Percentiles rank a stretch among this genome's conserved stretches.
These are phyloP conservation scores for Leucocoprinus birnbaumii DNA, from an alignment of 768 basidiomycete genomes.

Conservation along the genomic window DNA sequence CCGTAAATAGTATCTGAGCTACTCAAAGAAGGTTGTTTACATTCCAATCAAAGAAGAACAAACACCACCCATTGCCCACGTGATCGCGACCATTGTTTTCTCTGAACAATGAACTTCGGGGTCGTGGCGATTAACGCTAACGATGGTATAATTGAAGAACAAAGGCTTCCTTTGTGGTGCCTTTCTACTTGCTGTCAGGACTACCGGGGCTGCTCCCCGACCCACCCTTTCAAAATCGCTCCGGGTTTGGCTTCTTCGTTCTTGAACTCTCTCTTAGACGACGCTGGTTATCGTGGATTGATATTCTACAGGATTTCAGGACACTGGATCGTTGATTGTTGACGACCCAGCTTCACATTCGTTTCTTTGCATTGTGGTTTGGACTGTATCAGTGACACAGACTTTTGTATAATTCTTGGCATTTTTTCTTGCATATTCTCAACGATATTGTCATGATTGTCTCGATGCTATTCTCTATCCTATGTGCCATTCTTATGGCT, in stretches of 20 bases:
- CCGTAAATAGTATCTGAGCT: not conserved
- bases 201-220: not conserved
- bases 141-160: not conserved
- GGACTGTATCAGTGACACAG: not conserved
- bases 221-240: not conserved
- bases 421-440: not conserved
- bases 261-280: not conserved
- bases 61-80: not conserved
- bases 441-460: conserved; percentile 26
- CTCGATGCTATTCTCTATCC: conserved; percentile 28
- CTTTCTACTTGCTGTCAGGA: not conserved
- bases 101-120: conserved; percentile 8
- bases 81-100: not conserved
- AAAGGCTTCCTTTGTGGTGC: not conserved
- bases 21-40: not conserved
- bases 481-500: conserved; percentile 25
- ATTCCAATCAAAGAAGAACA: not conserved
- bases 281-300: no score
- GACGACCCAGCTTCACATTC: not conserved
- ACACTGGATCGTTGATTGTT: no score
- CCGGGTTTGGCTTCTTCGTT: not conserved
- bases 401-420: not conserved
- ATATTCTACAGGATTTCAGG: no score
- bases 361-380: not conserved
- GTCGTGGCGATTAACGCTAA: not conserved